phyloP scores from a whole-genome alignment of 2,329 filamentous ascomycete species.

The Beauveria sp. region DNA sequence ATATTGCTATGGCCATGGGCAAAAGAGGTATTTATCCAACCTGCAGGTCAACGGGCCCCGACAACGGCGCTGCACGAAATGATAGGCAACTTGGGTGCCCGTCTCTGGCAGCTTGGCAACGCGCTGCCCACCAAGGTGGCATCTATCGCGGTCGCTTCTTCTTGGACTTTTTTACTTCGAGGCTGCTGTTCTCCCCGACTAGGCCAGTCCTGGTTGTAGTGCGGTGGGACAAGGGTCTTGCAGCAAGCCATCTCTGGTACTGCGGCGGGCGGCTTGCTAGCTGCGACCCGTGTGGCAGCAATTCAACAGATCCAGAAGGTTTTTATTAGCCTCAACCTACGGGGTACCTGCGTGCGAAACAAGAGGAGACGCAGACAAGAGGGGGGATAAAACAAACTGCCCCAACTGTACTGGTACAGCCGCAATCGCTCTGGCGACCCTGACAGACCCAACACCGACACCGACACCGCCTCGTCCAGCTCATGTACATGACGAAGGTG shows the following conservation, averaged over 20 bases:
- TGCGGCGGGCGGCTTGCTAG: not conserved
- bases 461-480: not conserved
- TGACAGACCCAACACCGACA: conserved; percentile 2
- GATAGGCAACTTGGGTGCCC: not conserved
- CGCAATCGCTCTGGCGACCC: conserved; percentile 1
- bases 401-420: conserved; percentile 7
- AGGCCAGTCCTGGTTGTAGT: not conserved
- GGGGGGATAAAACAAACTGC: not conserved
- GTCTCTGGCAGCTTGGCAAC: not conserved
- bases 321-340: conserved; percentile 7
- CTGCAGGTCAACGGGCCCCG: not conserved
- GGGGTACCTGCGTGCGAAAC: not conserved
- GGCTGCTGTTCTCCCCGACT: not conserved
- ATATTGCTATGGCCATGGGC: not conserved
- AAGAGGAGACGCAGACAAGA: not conserved
- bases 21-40: not conserved
- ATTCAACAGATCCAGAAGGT: conserved; percentile 10
- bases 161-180: not conserved
- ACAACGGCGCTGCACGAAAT: not conserved
- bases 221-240: not conserved
- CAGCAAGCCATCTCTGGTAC: not conserved
- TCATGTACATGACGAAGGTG: not conserved
- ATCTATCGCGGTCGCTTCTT: not conserved
- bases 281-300: not conserved
- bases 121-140: not conserved